Base-by-base conservation (phyloP, 306 rosid genomes). In the Dryas drummondii region DNA sequence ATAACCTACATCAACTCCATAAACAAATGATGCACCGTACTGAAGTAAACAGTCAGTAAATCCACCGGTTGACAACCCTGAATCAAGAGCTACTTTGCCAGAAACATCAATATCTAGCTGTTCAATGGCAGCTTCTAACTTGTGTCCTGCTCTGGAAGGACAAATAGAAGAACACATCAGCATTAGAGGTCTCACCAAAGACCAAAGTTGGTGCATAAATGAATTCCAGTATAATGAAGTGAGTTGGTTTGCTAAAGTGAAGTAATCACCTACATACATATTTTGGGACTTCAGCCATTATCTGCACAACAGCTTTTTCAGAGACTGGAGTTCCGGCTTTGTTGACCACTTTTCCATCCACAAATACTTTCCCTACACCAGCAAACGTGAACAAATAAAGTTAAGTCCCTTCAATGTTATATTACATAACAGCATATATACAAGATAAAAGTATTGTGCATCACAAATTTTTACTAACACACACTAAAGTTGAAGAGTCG, bases 191-290 rank as follows among this genome's bases (percentile, higher is more conserved):
- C 80, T 73, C 69, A 9, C 27, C 42, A 42, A 80, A 78, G 68
- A 9, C 27, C 42, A 42, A 80, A 78, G 68, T 62, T 69, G 7
- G 32, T 7, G 63, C 50, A 61, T 45, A 16, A 72, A 73, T 11
- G 6, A 46, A 58, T 63, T 47, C 65, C 64, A 37, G 49, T 50
- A 69, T 12, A 64, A 7, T 40, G 57, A 50, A 66, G 74, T 70
- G 84, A 42, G 82, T 71, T 15, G 84, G 79, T 72, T 83, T 46
- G 72, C 51, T 61, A 27, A 22, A 27, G 75, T 57, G 47, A 74
- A 77, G 80, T 75, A 77, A 84, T 94, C 97, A 94, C 98, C 97
- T 91, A 94, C 98, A 91, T 90, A 94, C 98, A 82, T 90, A 94
- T 90, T 91, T 94, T 16, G 97, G 97, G 79, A 94, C 77, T 82